phyloP scores from a whole-genome alignment of 2,329 filamentous ascomycete species.

The Colletotrichum sp. region DNA sequence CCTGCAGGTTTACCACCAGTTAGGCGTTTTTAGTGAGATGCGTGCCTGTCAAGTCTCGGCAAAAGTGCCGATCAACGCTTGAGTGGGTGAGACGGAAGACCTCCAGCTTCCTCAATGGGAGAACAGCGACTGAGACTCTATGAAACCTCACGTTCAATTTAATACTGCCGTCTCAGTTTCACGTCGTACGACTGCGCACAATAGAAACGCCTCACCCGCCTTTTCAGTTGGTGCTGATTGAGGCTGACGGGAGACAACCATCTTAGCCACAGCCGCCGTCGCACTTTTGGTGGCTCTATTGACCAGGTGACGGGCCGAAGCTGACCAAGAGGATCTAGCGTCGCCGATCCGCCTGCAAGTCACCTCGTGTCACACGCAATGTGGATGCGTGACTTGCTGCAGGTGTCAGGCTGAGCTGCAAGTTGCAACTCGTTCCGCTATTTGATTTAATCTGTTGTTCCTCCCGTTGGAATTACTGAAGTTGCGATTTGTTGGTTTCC shows the following conservation, averaged over 20 bases:
- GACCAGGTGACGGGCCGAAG: not conserved
- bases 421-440: not conserved
- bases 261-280: not conserved
- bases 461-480: not conserved
- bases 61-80: not conserved
- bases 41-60: not conserved
- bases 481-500: not conserved
- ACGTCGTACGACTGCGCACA: not conserved
- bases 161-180: not conserved
- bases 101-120: not conserved
- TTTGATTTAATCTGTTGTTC: not conserved
- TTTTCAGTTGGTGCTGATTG: not conserved
- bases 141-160: not conserved
- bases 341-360: constrained; percentile 9
- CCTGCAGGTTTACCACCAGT: not conserved
- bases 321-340: not conserved
- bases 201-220: not conserved
- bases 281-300: not conserved
- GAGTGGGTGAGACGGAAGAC: not conserved
- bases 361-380: not conserved
- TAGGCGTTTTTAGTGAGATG: not conserved
- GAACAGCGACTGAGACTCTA: not conserved
- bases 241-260: not conserved
- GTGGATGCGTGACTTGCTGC: not conserved
- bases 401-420: not conserved